Evolutionary conservation across 192 early-diverging fungal genomes (phyloP).

Genomic region (Coemansia reversa): DNA sequence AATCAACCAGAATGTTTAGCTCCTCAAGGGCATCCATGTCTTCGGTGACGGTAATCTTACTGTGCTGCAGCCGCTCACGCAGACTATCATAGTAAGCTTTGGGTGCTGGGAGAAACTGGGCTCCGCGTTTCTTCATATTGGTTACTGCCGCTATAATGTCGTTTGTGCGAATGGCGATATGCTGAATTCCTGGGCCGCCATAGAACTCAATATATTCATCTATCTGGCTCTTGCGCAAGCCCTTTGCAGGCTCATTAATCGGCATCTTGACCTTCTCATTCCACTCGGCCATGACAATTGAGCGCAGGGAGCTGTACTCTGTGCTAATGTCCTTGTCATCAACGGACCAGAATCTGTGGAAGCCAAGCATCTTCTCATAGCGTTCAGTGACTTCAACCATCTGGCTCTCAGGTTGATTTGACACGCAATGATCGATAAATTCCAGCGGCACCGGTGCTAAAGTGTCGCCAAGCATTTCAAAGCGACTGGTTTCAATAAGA

Average conservation of each 20-base stretch:
- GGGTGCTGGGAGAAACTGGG: slow-evolving; percentile 87
- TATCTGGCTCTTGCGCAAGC: slow-evolving; percentile 94
- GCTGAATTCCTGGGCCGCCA: slow-evolving; percentile 80
- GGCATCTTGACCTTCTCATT: slow-evolving; percentile 94
- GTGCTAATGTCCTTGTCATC: slow-evolving; percentile 96
- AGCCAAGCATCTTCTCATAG: slow-evolving; percentile 90
- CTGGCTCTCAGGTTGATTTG: slow-evolving; percentile 90
- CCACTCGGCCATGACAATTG: slow-evolving; percentile 94
- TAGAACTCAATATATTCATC: slow-evolving; percentile 63
- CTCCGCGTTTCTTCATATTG: slow-evolving; percentile 81
- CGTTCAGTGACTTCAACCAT: slow-evolving; percentile 82
- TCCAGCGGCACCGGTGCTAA: slow-evolving; percentile 68
- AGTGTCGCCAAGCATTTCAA: slow-evolving; percentile 60
- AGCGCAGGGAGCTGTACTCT: slow-evolving; percentile 90
- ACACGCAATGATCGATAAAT: slow-evolving; percentile 92
- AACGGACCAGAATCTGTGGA: slow-evolving; percentile 98
- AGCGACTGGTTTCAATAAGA: slow-evolving; percentile 26
- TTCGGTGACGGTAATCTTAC: slow-evolving; percentile 74
- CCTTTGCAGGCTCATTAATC: slow-evolving; percentile 94
- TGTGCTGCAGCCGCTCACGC: slow-evolving; percentile 66
- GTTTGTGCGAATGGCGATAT: slow-evolving; percentile 89
- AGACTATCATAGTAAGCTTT: slow-evolving; percentile 86
- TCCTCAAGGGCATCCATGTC: slow-evolving; percentile 76
- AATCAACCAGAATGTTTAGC: slow-evolving; percentile 92
- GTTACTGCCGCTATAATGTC: slow-evolving; percentile 83